A percentile compares a stretch with the other conserved stretches of the same genome.
Conservation (phyloP, 495 filamentous ascomycete genomes). For the Astrothelium subdiscretum region DNA sequence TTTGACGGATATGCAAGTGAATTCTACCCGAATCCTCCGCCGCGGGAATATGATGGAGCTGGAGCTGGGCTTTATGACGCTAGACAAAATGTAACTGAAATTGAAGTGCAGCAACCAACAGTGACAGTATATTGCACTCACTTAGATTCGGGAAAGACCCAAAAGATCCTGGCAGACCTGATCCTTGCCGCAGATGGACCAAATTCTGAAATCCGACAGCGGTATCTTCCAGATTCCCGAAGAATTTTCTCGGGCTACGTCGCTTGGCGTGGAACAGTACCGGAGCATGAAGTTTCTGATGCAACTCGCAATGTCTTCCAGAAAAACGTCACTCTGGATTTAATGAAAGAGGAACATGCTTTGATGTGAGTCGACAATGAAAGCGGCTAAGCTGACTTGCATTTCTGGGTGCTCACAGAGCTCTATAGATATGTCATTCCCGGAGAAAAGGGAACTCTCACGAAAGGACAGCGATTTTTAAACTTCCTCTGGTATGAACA, state of each 20-base stretch:
- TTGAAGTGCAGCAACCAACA: constrained; percentile 7
- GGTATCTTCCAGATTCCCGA: constrained; percentile 34
- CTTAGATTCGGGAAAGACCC: constrained; percentile 21
- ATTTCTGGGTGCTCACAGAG: no score
- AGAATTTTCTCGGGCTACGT: constrained; percentile 45
- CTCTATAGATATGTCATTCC: constrained; percentile 50
- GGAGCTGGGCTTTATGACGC: constrained; percentile 33
- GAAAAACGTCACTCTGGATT: constrained; percentile 35
- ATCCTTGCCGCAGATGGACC: constrained; percentile 47
- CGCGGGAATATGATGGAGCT: constrained; percentile 23
- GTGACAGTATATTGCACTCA: constrained; percentile 7
- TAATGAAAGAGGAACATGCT: constrained; percentile 30
- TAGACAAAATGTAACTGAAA: constrained; percentile 35
- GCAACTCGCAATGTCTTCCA: constrained; percentile 19
- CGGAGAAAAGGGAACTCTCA: constrained; percentile 35
- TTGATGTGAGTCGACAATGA: no score
- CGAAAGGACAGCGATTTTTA: constrained; percentile 36
- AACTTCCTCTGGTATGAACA: constrained; percentile 51
- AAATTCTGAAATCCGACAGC: constrained; percentile 38
- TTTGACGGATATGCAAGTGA: constrained; percentile 37
- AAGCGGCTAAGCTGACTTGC: no score
- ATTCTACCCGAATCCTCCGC: constrained; percentile 30
- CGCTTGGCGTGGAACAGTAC: constrained; percentile 41
- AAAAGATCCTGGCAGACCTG: constrained; percentile 34
- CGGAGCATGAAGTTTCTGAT: constrained; percentile 30